Evolutionary conservation across 1,139 yeast genomes (phyloP).

Genomic region (Geotrichum candidum): DNA sequence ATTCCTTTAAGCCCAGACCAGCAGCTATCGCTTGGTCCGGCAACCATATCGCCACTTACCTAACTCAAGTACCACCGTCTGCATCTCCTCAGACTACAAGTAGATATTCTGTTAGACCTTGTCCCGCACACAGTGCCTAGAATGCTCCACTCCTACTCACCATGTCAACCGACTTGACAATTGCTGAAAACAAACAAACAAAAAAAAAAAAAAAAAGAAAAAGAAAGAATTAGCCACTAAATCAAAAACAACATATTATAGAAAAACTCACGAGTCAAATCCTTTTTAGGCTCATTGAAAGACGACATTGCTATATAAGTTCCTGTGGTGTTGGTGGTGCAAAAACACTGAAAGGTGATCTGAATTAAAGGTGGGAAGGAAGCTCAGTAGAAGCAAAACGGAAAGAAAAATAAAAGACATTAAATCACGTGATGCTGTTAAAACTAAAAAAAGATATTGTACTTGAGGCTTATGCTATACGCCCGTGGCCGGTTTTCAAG

Average conservation of each 20-base stretch:
- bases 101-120: neutral
- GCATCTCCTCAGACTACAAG: conserved; percentile 32
- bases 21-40: neutral
- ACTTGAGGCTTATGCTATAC: no score
- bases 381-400: no score
- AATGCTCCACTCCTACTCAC: conserved; percentile 10
- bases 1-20: conserved; percentile 12
- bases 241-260: neutral
- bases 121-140: neutral
- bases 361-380: no score
- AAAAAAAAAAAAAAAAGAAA: no score
- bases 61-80: conserved; percentile 29
- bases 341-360: neutral
- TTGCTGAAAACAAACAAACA: conserved; percentile 14
- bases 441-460: no score
- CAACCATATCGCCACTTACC: conserved; percentile 22
- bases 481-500: no score
- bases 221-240: neutral
- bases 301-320: neutral
- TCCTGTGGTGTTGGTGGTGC: neutral
- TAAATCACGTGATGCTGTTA: no score
- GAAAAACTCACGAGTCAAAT: neutral
- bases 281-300: neutral
- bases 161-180: conserved; percentile 28
- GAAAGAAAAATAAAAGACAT: no score